Conservation (phyloP, 352 stramenopile species). For the Globisporangium orthogonon region DNA sequence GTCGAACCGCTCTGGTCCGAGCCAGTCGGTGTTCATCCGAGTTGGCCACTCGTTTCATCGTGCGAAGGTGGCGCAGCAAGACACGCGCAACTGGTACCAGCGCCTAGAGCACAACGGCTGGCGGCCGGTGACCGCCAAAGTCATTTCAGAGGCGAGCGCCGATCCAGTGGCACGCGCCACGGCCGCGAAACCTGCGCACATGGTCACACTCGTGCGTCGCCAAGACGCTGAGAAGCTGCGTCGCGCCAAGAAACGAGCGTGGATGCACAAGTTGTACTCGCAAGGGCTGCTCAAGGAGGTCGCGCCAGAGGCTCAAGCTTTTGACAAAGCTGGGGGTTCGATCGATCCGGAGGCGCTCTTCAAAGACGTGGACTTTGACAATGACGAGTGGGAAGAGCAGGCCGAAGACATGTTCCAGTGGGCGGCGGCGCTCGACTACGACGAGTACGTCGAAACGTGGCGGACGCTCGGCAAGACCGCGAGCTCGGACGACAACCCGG, state of each 20-base stretch:
- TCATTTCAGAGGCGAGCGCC: constrained; percentile 48
- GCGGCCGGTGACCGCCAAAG: constrained; percentile 83
- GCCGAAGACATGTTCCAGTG: constrained; percentile 1
- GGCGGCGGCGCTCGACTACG: constrained; percentile 20
- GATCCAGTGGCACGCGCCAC: constrained; percentile 56
- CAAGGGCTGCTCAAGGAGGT: constrained; percentile 38
- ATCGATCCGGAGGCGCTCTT: constrained; percentile 9
- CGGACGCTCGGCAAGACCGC: constrained; percentile 48
- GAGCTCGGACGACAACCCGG: constrained; percentile 22
- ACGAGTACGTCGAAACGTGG: constrained; percentile 71
- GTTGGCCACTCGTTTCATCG: constrained; percentile 73
- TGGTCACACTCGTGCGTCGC: constrained; percentile 42
- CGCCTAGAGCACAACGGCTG: constrained; percentile 90
- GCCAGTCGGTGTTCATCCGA: constrained; percentile 40
- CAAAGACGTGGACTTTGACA: constrained; percentile 52
- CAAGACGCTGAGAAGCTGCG: constrained; percentile 46
- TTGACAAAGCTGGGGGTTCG: constrained; percentile 7
- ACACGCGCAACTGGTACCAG: constrained; percentile 77
- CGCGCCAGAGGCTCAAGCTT: neutral
- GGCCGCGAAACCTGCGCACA: constrained; percentile 19
- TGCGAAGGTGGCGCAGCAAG: constrained; percentile 36
- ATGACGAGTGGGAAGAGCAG: constrained; percentile 48
- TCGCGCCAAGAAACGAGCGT: constrained; percentile 62
- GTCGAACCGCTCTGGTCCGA: constrained; percentile 8
- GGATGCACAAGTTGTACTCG: constrained; percentile 77